Evolutionary conservation across 2,329 filamentous ascomycete species (phyloP), one percentile per base, ranked within the genome.

Genomic region (Claviceps paspali): DNA sequence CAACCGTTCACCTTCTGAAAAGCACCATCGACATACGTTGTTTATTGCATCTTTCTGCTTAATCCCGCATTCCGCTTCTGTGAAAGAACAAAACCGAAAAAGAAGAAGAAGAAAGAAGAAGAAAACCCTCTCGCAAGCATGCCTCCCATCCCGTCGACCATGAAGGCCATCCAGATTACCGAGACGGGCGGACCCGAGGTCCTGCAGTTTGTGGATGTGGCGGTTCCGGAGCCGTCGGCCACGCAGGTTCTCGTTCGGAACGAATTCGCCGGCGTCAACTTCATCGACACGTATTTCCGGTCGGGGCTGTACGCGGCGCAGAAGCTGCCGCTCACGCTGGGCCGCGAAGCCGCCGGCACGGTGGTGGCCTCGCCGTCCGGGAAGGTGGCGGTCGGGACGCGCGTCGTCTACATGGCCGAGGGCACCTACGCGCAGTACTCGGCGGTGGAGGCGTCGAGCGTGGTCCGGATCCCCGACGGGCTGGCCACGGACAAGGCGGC

Each of bases 281-380:
- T 73, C 61, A 92, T 94, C 51, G 87, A 94, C 59, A 93, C 65
- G 28, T 93, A 94, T 62, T 92, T 87, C 70, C 84, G 87, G 54
- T 76, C 71, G 10, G 87, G 87, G 9, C 72, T 93, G 35, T 94
- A 94, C 65, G 63, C 67, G 9, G 63, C 76, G 1, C 68, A 80
- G 1, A 68, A 80, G 1, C 75, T 82, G 48, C 87, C 86, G 4
- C 70, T 82, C 49, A 76, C 79, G 35, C 77, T 88, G 15, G 86
- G 87, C 43, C 79, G 80, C 49, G 87, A 95, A 63, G 82, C 70
- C 41, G 70, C 75, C 40, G 86, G 87, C 42, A 76, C 69, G 29
- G 62, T 94, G 44, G 74, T 77, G 29, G 65, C 77, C 21, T 51
- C 73, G 2, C 74, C n/a, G n/a, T n/a, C n/a, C n/a, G n/a, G n/a